phyloP scores from a whole-genome alignment of 2,329 filamentous ascomycete species.

The Bisporella sp. region DNA sequence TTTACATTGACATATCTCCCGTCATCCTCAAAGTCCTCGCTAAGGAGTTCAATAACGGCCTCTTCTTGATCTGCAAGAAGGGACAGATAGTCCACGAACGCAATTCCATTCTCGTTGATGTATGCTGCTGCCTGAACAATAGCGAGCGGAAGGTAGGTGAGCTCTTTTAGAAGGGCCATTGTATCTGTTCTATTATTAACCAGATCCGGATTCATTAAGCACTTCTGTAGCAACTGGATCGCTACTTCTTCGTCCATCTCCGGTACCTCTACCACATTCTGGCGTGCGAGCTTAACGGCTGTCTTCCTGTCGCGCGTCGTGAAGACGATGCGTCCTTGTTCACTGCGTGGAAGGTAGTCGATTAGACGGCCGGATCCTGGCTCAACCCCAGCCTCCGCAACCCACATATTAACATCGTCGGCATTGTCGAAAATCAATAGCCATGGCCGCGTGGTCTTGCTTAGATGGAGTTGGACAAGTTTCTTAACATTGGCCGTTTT shows the following conservation, averaged over 20 bases:
- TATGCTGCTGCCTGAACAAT: background rate
- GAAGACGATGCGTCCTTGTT: background rate
- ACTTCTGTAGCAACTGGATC: background rate
- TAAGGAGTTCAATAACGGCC: constrained; percentile 22
- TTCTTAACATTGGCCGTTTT: background rate
- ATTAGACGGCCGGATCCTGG: background rate
- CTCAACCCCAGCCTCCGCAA: background rate
- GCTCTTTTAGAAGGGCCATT: background rate
- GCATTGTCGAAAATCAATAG: background rate
- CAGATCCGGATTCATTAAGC: background rate
- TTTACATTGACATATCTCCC: too few species aligned
- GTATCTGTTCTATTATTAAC: background rate
- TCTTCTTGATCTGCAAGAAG: background rate
- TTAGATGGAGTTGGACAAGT: background rate
- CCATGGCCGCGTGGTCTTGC: background rate
- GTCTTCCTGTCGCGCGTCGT: background rate
- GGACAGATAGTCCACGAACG: background rate
- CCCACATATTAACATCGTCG: background rate
- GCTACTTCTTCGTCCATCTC: background rate
- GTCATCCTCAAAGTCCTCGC: constrained; percentile 22
- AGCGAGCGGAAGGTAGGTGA: background rate
- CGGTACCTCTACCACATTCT: background rate
- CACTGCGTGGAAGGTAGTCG: background rate
- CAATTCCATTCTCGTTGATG: constrained; percentile 23
- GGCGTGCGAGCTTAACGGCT: background rate